Conservation (phyloP, 1,139 yeast species). For the Nakaseomyces sp. region DNA sequence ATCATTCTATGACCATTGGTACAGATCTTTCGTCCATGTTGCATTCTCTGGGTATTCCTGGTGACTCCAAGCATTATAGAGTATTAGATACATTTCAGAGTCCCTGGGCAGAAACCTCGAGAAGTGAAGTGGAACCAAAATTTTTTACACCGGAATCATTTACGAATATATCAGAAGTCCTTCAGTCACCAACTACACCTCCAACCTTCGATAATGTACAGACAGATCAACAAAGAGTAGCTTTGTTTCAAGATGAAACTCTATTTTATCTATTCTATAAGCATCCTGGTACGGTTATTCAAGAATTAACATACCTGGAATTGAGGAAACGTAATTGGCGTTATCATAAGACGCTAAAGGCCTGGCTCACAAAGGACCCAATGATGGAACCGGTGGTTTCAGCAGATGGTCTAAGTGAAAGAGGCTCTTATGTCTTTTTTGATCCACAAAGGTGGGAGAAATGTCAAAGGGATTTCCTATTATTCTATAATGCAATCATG, state of each 20-base stretch:
- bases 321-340: constrained; percentile 90
- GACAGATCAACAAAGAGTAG: constrained; percentile 60
- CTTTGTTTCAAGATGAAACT: constrained; percentile 81
- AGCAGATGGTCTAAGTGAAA: constrained; percentile 63
- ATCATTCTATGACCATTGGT: constrained; percentile 56
- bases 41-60: constrained; percentile 37
- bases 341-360: constrained; percentile 88
- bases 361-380: constrained; percentile 95
- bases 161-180: constrained; percentile 35
- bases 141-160: constrained; percentile 38
- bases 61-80: constrained; percentile 25
- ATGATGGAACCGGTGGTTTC: constrained; percentile 82
- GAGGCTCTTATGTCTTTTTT: constrained; percentile 92
- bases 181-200: constrained; percentile 25
- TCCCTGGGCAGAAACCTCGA: constrained; percentile 90
- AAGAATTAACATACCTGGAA: constrained; percentile 89
- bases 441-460: constrained; percentile 97
- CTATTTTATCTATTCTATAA: constrained; percentile 89
- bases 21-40: constrained; percentile 67
- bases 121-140: constrained; percentile 84
- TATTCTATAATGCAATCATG: constrained; percentile 51
- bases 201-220: constrained; percentile 33
- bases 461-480: constrained; percentile 72
- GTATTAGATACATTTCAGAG: constrained; percentile 71
- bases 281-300: constrained; percentile 86